These are phyloP conservation scores for Botryobasidium botryosum DNA, from an alignment of 768 basidiomycete species.

Conservation along the genomic window DNA sequence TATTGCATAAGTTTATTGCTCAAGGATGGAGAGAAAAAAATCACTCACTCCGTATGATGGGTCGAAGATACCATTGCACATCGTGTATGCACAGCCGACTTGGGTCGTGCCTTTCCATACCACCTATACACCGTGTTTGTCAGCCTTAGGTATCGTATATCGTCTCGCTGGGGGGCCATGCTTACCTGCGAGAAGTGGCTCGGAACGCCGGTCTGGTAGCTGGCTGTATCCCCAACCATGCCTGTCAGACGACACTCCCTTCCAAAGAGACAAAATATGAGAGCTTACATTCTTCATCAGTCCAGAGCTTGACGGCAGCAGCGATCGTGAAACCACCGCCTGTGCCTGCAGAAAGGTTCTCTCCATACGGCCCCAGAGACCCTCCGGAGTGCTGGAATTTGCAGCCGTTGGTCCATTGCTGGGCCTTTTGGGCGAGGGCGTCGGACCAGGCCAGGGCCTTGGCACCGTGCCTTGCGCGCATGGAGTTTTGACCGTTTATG, in stretches of 20 bases:
- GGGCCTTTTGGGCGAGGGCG: conserved; percentile 30
- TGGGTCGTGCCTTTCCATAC: conserved; percentile 46
- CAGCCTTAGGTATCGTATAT: too few species aligned
- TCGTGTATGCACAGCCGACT: conserved; percentile 29
- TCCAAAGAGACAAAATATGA: conserved; percentile 16
- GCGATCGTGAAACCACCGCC: conserved; percentile 30
- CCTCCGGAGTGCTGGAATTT: conserved; percentile 49
- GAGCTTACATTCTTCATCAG: conserved; percentile 42
- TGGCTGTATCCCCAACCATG: background rate
- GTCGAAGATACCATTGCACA: conserved; percentile 42
- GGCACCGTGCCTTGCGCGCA: too few species aligned
- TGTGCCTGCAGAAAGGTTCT: conserved; percentile 64
- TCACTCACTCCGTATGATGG: conserved; percentile 35
- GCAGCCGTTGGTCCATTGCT: conserved; percentile 34
- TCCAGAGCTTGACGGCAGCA: conserved; percentile 41
- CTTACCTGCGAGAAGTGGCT: too few species aligned
- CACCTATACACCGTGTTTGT: conserved; percentile 39
- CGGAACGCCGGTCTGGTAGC: too few species aligned
- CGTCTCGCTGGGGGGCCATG: too few species aligned
- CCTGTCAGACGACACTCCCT: background rate
- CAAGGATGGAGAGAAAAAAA: too few species aligned
- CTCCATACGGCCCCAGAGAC: conserved; percentile 47
- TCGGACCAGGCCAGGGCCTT: conserved; percentile 31
- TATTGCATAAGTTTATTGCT: too few species aligned
- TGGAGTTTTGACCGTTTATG: too few species aligned